Base-by-base conservation (phyloP, 768 basidiomycete genomes). In the Tulasnella sp. region DNA sequence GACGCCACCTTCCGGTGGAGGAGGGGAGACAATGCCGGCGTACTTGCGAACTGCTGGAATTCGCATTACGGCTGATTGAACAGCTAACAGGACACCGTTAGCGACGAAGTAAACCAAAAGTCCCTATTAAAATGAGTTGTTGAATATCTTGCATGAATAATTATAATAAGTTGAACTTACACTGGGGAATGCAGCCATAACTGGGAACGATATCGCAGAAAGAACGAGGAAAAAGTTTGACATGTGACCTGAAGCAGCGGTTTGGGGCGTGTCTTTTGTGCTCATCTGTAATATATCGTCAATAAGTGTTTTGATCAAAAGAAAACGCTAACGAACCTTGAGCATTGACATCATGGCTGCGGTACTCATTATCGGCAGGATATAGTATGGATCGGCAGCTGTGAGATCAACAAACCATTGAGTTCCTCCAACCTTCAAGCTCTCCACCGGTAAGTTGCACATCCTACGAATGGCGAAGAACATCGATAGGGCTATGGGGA, bases 381-480 rank as follows among this genome's bases (percentile, higher is more conserved):
- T 64, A 58, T 75, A 82, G 45, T 74, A 78, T 10, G 90, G 88
- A 61, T 88, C 86, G n/a, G 77, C 62, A 2, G 71, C 63, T 0
- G 89, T 88, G 56, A 98, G 66, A 64, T 96, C 83, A 0, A 79
- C 78, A 33, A 92, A 63, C 66, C 79, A 78, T 39, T 65, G 69
- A 27, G 89, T 63, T 0, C 92, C 90, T 53, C 86, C 89, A 55
- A 78, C 68, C 57, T 74, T 72, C 59, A 96, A 63, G 67, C 89
- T 88, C 47, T 72, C 71, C 16, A 95, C 64, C 0, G 87, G 86
- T 39, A 80, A 63, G 43, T 71, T 68, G 58, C 81, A 79, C 70
- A 98, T 73, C 41, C 67, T 69, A 65, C 77, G 78, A 49, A 93
- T 63, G 15, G 76, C 87, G 57, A 89, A 81, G 73, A 98, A 98